phyloP scores from a whole-genome alignment of 1,139 yeast genomes.

The Scheffersomyces titani region DNA sequence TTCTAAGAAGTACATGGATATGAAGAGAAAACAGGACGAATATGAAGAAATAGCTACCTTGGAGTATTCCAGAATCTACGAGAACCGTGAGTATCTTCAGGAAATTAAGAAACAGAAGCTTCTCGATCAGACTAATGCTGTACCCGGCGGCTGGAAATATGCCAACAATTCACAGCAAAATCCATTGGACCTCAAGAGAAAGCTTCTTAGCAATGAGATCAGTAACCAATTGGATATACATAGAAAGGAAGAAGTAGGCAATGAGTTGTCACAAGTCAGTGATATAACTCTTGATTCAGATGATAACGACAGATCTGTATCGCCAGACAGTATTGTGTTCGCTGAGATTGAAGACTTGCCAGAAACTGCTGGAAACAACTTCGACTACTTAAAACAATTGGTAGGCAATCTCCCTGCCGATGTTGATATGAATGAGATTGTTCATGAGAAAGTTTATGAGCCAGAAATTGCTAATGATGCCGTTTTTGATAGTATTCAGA shows the following conservation, averaged over 20 bases:
- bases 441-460: constrained; percentile 68
- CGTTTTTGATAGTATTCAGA: constrained; percentile 33
- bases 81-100: constrained; percentile 26
- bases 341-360: constrained; percentile 9
- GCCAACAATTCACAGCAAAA: constrained; percentile 17
- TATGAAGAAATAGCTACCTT: constrained; percentile 23
- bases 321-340: constrained; percentile 11
- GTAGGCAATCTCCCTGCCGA: constrained; percentile 33
- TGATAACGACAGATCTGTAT: constrained; percentile 8
- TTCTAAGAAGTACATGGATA: constrained; percentile 33
- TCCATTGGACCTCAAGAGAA: constrained; percentile 24
- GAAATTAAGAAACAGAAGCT: constrained; percentile 41
- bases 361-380: constrained; percentile 17
- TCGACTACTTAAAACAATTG: constrained; percentile 38
- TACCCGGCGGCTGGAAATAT: constrained; percentile 42
- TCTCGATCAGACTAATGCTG: constrained; percentile 26
- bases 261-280: constrained; percentile 26
- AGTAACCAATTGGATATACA: constrained; percentile 22
- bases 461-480: constrained; percentile 49
- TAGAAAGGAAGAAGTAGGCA: constrained; percentile 18
- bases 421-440: constrained; percentile 39
- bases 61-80: constrained; percentile 31
- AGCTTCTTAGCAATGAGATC: constrained; percentile 31
- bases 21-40: constrained; percentile 31
- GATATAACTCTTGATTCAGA: constrained; percentile 34